Evolutionary conservation across 768 basidiomycete genomes (phyloP).

Genomic region (Pulveroboletus sp.): DNA sequence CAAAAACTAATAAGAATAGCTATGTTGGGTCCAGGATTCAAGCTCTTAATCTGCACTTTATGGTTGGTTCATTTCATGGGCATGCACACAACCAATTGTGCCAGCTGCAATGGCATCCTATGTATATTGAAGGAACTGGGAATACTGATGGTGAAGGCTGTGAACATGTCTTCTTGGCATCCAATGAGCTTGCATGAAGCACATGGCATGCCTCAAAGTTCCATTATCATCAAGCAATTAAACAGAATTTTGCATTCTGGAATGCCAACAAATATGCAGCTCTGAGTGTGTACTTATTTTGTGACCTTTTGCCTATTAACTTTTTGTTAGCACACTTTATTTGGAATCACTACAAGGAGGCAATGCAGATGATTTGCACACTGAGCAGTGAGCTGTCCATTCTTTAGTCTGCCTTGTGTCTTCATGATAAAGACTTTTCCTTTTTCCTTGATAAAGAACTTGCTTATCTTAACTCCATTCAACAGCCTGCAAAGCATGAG

Average conservation of each 20-base stretch:
- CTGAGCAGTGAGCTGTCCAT: no score
- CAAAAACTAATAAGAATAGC: not conserved
- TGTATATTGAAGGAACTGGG: not conserved
- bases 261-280: not conserved
- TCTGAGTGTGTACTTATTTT: not conserved
- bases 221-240: not conserved
- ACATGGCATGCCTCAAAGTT: not conserved
- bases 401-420: no score
- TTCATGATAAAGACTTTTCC: not conserved
- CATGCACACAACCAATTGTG: not conserved
- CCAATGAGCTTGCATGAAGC: not conserved
- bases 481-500: not conserved
- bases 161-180: no score
- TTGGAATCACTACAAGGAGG: no score
- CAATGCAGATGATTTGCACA: no score
- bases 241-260: slow-evolving; percentile 1
- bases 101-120: not conserved
- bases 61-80: slow-evolving; percentile 1
- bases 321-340: no score
- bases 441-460: not conserved
- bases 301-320: no score
- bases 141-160: not conserved
- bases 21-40: not conserved
- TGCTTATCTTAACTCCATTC: not conserved
- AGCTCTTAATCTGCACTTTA: not conserved